These are phyloP conservation scores for Arabidopsis thaliana DNA, from an alignment of 345 rosid genomes.

Conservation along the genomic window DNA sequence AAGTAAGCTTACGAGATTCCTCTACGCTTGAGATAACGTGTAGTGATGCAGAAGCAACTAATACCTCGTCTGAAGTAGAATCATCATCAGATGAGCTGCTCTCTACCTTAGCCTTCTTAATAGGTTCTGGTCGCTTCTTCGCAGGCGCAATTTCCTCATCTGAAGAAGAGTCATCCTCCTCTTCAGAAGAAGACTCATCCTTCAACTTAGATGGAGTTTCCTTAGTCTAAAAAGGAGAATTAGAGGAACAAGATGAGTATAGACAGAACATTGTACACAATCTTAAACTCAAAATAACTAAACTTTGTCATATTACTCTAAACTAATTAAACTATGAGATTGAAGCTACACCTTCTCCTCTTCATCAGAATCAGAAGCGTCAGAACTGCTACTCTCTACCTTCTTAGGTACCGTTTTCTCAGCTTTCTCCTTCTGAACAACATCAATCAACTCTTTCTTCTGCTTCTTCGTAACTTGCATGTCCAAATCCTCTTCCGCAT, in stretches of 20 bases:
- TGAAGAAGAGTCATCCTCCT: conserved; percentile 44
- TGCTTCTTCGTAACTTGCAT: conserved; percentile 63
- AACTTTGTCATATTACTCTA: background rate
- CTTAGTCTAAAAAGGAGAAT: conserved; percentile 2
- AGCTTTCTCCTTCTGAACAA: conserved; percentile 51
- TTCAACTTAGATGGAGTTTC: conserved; percentile 27
- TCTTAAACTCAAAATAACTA: background rate
- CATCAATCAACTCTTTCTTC: conserved; percentile 53
- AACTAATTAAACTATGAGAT: background rate
- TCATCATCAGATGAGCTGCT: conserved; percentile 40
- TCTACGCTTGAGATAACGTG: background rate
- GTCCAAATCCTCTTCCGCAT: conserved; percentile 55
- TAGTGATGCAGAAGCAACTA: background rate
- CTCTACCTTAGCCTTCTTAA: conserved; percentile 28
- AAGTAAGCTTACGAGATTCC: background rate
- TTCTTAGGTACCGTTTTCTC: conserved; percentile 52
- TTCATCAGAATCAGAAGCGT: conserved; percentile 58
- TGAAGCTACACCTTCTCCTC: conserved; percentile 49
- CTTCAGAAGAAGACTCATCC: conserved; percentile 49
- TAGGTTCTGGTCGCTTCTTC: conserved; percentile 21
- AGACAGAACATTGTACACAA: background rate
- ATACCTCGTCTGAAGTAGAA: background rate
- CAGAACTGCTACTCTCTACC: conserved; percentile 50
- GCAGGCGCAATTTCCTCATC: conserved; percentile 44
- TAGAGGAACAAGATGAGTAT: background rate